Conservation (phyloP, 2,329 filamentous ascomycete genomes). For the Malbranchea zuffiana region DNA sequence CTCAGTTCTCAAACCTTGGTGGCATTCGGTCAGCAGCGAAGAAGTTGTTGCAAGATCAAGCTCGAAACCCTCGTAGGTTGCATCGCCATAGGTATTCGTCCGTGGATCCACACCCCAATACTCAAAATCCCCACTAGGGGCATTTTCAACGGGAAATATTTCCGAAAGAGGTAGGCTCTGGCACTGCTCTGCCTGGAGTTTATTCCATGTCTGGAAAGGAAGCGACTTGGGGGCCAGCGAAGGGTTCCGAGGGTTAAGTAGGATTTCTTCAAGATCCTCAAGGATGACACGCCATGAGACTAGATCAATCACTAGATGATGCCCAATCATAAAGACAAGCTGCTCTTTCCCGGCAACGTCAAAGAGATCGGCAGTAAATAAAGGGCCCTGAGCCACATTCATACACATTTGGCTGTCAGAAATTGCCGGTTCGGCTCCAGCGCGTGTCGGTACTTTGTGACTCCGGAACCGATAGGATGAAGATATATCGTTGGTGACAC, state of each 20-base stretch:
- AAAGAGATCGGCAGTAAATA: conserved; percentile 25
- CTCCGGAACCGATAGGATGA: conserved; percentile 25
- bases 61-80: conserved; percentile 26
- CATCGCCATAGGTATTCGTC: conserved; percentile 27
- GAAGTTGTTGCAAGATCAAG: conserved; percentile 25
- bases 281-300: conserved; percentile 16
- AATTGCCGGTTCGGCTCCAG: conserved; percentile 21
- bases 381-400: conserved; percentile 22
- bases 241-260: conserved; percentile 24
- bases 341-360: conserved; percentile 20
- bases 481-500: conserved; percentile 19
- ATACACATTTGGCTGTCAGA: conserved; percentile 25
- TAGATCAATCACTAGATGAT: conserved; percentile 24
- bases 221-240: conserved; percentile 24
- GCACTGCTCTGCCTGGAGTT: conserved; percentile 23
- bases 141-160: conserved; percentile 21
- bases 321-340: conserved; percentile 23
- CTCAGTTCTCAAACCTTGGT: conserved; percentile 27
- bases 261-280: conserved; percentile 15
- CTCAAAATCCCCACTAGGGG: conserved; percentile 23
- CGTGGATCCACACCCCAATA: conserved; percentile 30
- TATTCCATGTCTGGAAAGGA: conserved; percentile 32
- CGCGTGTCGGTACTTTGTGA: conserved; percentile 18
- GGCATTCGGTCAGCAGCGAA: conserved; percentile 24
- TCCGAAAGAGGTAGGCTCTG: conserved; percentile 9